These are phyloP conservation scores for Cytospora chrysosperma DNA, from an alignment of 2,329 filamentous ascomycete genomes.

Conservation along the genomic window DNA sequence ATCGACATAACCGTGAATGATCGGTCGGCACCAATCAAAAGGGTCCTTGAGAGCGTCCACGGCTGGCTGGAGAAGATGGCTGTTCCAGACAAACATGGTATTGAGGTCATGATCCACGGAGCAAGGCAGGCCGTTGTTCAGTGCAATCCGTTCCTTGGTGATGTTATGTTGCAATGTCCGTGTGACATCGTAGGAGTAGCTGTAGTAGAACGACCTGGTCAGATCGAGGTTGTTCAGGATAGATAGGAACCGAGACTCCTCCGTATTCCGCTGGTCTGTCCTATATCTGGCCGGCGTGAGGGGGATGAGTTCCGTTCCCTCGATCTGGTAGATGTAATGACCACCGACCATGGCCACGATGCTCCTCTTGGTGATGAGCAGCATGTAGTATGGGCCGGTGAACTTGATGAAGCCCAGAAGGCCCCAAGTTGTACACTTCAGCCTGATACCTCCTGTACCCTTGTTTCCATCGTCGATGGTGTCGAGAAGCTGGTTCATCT, in stretches of 20 bases:
- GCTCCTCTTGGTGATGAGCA: conserved; percentile 91
- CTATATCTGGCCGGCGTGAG: conserved; percentile 75
- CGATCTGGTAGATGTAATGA: conserved; percentile 93
- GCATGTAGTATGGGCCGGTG: conserved; percentile 95
- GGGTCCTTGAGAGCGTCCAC: conserved; percentile 69
- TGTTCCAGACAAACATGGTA: conserved; percentile 98
- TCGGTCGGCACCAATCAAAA: conserved; percentile 93
- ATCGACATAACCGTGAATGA: conserved; percentile 95
- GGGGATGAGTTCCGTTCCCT: conserved; percentile 88
- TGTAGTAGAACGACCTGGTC: conserved; percentile 93
- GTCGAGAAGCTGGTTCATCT: conserved; percentile 91
- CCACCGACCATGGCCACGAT: conserved; percentile 95
- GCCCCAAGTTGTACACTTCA: conserved; percentile 90
- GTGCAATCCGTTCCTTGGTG: conserved; percentile 69
- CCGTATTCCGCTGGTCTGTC: conserved; percentile 75
- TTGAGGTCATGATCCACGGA: conserved; percentile 69
- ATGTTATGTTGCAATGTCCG: conserved; percentile 91
- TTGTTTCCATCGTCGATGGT: conserved; percentile 96
- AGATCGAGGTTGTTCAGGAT: conserved; percentile 92
- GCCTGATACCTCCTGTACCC: conserved; percentile 81
- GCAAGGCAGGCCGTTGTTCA: conserved; percentile 63
- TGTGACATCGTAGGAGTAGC: conserved; percentile 96
- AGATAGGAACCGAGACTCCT: conserved; percentile 83
- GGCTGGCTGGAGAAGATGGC: conserved; percentile 79
- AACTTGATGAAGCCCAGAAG: conserved; percentile 93